phyloP scores from a whole-genome alignment of 1,284 basidiomycete genomes.

The Xerocomus minutiporus region DNA sequence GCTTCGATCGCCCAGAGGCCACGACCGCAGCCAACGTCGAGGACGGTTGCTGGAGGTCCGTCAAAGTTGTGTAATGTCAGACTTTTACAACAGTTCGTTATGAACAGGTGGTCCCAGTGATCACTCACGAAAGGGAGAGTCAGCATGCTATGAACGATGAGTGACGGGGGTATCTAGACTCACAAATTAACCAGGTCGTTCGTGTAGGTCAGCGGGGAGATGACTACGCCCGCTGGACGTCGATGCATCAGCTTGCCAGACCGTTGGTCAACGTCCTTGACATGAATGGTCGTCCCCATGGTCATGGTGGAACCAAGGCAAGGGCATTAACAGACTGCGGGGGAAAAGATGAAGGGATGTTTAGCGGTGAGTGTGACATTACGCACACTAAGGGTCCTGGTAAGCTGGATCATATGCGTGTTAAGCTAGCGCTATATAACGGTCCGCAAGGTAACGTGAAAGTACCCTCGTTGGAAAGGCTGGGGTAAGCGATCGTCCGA shows the following conservation, averaged over 20 bases:
- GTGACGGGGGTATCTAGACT: slow-evolving; percentile 20
- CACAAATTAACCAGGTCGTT: slow-evolving; percentile 52
- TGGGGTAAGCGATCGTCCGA: slow-evolving; percentile 18
- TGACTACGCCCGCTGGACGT: slow-evolving; percentile 44
- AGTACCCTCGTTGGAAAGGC: neutral
- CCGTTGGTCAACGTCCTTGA: slow-evolving; percentile 45
- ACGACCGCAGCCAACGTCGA: slow-evolving; percentile 78
- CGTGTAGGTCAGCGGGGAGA: slow-evolving; percentile 52
- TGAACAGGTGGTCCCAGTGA: slow-evolving; percentile 64
- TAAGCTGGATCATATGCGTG: slow-evolving; percentile 6
- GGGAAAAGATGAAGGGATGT: slow-evolving; percentile 4
- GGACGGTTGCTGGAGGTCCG: slow-evolving; percentile 46
- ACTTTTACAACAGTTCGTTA: slow-evolving; percentile 42
- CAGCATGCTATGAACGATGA: neutral
- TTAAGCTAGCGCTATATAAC: slow-evolving; percentile 16
- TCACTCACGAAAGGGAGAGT: slow-evolving; percentile 41
- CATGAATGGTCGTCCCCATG: slow-evolving; percentile 28
- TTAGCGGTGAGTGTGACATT: slow-evolving; percentile 9
- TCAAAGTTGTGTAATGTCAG: slow-evolving; percentile 54
- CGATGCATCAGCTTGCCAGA: slow-evolving; percentile 39
- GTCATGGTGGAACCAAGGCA: slow-evolving; percentile 23
- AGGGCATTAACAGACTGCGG: slow-evolving; percentile 22
- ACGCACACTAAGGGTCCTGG: slow-evolving; percentile 15
- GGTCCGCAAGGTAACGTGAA: slow-evolving; percentile 9
- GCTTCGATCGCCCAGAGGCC: slow-evolving; percentile 72